Evolutionary conservation across 441 rosid species (phyloP), one percentile per base, ranked within the genome.

Genomic region (Erodium moschatum): DNA sequence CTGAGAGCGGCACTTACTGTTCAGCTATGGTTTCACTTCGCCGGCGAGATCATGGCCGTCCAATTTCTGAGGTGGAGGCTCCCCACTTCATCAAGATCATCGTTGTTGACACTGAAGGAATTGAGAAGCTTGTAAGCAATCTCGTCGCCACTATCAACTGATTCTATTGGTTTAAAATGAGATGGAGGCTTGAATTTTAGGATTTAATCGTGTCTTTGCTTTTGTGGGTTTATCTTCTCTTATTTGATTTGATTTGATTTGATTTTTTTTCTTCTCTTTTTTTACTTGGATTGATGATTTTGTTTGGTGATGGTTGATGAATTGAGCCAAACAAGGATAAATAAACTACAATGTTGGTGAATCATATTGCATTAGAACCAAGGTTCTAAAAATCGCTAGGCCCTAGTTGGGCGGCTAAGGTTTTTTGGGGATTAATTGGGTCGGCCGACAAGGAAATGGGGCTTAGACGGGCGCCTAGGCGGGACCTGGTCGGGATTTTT

Each of bases 1-100:
- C 27, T 24, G 27, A 24, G 27, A 24, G 27, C 27, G 27, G 27
- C 27, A 2, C 27, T 24, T 24, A 24, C 27, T 24, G 27, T 46
- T 11, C 54, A 13, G 15, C 15, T 46, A 46, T 46, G 54, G 15
- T 15, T 46, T 46, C 54, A 46, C 54, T 46, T 46, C n/a, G 54
- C 27, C 27, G 27, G 27, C 27, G 27, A 24, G 27, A 24, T 24
- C 27, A 24, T 24, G 27, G 27, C 27, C 27, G 27, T 46, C 46
- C 60, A 52, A 2, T 5, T 67, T 6, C 62, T 20, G 16, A 38
- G 21, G 64, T 1, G 31, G 16, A 9, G 33, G 6, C 68, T 6
- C 78, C 70, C 6, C 68, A 72, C 56, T 78, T 78, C 63, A 71
- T 72, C 71, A 74, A 72, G 71, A 72, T 74, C 1, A 69, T 78